Conservation (phyloP, 768 basidiomycete species). For the Suillus discolor region DNA sequence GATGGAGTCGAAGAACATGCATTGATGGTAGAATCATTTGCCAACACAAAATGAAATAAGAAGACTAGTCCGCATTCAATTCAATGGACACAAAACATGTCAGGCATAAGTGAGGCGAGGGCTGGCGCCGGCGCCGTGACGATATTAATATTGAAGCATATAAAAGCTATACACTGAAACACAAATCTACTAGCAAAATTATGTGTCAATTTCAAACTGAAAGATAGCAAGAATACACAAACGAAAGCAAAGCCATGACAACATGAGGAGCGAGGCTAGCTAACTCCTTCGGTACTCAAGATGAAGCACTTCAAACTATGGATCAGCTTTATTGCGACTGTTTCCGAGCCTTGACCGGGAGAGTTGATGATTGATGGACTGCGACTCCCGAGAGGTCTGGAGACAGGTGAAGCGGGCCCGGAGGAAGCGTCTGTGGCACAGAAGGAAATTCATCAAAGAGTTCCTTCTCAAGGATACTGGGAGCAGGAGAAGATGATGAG, state of each 20-base stretch:
- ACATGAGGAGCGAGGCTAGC: neutral
- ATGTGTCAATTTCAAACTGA: neutral
- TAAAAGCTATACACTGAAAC: neutral
- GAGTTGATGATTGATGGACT: constrained; percentile 25
- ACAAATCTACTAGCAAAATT: neutral
- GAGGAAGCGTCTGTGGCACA: constrained; percentile 56
- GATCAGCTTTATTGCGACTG: constrained; percentile 25
- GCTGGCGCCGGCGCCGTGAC: too few relatives aligned
- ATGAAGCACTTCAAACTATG: constrained; percentile 19
- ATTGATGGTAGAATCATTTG: too few relatives aligned
- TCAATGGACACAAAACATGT: too few relatives aligned
- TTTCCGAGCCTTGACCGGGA: constrained; percentile 31
- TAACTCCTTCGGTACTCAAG: constrained; percentile 1
- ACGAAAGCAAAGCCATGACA: constrained; percentile 1
- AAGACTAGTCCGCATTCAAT: too few relatives aligned
- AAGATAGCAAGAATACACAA: constrained; percentile 2
- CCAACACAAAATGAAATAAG: too few relatives aligned
- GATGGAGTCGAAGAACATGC: too few relatives aligned
- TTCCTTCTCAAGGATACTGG: constrained; percentile 50
- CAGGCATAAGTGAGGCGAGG: too few relatives aligned
- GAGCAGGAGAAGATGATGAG: constrained; percentile 44
- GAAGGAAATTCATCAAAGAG: constrained; percentile 75
- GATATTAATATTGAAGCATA: neutral
- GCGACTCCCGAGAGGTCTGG: constrained; percentile 16
- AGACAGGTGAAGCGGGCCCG: constrained; percentile 24